Conservation (phyloP, 345 rosid genomes). For the Physaria fendleri region DNA sequence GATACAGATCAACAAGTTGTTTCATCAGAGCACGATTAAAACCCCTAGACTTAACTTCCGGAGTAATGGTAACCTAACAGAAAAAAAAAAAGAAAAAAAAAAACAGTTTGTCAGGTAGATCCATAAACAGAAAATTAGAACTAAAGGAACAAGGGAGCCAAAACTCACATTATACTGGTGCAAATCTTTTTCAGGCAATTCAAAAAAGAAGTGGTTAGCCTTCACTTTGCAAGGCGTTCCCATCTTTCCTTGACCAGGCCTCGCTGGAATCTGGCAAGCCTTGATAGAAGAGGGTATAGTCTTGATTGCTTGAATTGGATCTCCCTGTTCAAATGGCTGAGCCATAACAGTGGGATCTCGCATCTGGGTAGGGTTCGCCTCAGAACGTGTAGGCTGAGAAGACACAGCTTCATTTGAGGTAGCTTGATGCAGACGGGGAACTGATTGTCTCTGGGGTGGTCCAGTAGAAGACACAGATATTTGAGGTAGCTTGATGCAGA, state of each 20-base stretch:
- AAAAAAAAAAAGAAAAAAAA: no score
- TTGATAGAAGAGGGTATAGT: slow-evolving; percentile 66
- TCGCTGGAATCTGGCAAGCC: slow-evolving; percentile 66
- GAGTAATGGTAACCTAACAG: slow-evolving; percentile 71
- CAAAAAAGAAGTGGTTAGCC: slow-evolving; percentile 95
- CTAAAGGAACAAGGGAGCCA: not conserved
- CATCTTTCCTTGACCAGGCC: slow-evolving; percentile 67
- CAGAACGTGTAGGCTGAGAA: slow-evolving; percentile 45
- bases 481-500: no score
- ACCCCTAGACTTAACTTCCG: slow-evolving; percentile 70
- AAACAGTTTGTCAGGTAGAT: not conserved
- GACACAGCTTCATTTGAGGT: slow-evolving; percentile 58
- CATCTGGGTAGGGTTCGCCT: slow-evolving; percentile 46
- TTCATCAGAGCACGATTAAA: slow-evolving; percentile 86
- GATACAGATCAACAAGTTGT: slow-evolving; percentile 49
- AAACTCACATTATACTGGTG: slow-evolving; percentile 86
- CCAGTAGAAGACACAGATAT: no score
- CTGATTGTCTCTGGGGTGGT: no score
- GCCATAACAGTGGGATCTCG: slow-evolving; percentile 37
- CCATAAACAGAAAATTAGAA: not conserved
- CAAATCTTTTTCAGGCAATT: slow-evolving; percentile 84
- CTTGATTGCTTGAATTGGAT: slow-evolving; percentile 51
- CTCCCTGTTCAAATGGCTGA: slow-evolving; percentile 48
- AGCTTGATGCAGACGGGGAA: no score
- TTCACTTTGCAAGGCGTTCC: slow-evolving; percentile 72